Conservation (phyloP, 352 stramenopile genomes). For the Pythium folliculosum region DNA sequence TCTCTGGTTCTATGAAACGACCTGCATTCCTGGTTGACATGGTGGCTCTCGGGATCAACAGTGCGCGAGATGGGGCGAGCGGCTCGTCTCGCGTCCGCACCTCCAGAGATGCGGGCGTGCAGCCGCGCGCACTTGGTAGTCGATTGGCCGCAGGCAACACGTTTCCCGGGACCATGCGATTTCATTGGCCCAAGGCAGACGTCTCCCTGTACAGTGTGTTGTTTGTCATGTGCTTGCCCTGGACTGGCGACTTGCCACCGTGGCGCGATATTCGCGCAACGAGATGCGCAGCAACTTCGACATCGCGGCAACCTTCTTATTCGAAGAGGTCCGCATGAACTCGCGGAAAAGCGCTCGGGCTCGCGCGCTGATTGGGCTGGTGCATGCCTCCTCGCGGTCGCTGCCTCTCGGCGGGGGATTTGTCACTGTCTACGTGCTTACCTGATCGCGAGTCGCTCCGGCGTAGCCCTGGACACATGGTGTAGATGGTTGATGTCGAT, state of each 20-base stretch:
- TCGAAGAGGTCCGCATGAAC: neutral
- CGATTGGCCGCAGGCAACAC: slow-evolving; percentile 21
- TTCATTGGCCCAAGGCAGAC: slow-evolving; percentile 26
- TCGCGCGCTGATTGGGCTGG: slow-evolving; percentile 8
- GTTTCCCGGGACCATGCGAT: neutral
- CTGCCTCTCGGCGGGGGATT: neutral
- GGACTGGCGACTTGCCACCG: slow-evolving; percentile 4
- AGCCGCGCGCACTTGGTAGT: neutral
- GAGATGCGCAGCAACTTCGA: slow-evolving; percentile 22
- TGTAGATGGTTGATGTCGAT: neutral
- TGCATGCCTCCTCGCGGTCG: slow-evolving; percentile 1
- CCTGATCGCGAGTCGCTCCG: slow-evolving; percentile 6
- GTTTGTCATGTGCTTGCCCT: slow-evolving; percentile 9
- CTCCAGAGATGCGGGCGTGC: neutral
- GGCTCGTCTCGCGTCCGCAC: neutral
- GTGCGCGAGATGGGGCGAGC: neutral
- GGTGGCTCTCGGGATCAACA: slow-evolving; percentile 2
- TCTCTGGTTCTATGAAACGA: neutral
- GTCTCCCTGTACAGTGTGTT: neutral
- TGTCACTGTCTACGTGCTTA: slow-evolving; percentile 6
- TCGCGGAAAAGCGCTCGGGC: neutral
- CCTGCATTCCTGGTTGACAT: slow-evolving; percentile 14
- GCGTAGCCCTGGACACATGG: neutral
- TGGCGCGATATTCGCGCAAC: slow-evolving; percentile 2
- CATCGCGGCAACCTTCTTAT: slow-evolving; percentile 6